phyloP scores from a whole-genome alignment of 73 alveolate species.

The Uronychia binucleata region DNA sequence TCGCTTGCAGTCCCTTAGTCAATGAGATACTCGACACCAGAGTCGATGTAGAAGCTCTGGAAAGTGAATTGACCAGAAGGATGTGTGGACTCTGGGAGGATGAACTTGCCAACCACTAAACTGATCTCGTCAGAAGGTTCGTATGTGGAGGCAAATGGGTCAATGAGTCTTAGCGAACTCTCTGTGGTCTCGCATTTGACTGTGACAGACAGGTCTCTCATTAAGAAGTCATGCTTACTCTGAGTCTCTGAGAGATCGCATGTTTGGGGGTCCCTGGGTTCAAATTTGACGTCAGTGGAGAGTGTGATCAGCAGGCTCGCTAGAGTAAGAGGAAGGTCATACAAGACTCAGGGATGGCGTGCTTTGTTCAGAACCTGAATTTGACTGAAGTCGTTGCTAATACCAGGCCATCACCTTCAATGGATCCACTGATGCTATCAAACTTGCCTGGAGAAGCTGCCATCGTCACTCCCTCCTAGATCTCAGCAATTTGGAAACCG shows the following conservation, averaged over 20 bases:
- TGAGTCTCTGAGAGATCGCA: background rate
- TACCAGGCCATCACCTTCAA: background rate
- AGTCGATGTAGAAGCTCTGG: no score
- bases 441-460: constrained; percentile 4
- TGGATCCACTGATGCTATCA: background rate
- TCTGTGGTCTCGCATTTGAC: no score
- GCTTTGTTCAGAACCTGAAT: background rate
- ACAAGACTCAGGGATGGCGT: background rate
- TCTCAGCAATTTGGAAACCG: background rate
- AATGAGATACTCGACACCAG: background rate
- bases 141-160: no score
- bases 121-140: no score
- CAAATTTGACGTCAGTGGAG: background rate
- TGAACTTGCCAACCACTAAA: no score
- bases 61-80: background rate
- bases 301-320: background rate
- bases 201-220: background rate
- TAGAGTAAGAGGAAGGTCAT: background rate
- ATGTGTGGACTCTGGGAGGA: background rate
- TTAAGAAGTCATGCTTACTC: background rate
- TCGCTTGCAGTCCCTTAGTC: background rate
- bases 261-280: background rate
- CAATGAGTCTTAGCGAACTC: no score
- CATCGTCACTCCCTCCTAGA: background rate
- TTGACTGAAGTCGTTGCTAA: background rate